A percentile compares a stretch with the other conserved stretches of the same genome.
These are phyloP conservation scores for Cyamopsis tetragonoloba DNA, from an alignment of 306 rosid genomes.

Conservation along the genomic window DNA sequence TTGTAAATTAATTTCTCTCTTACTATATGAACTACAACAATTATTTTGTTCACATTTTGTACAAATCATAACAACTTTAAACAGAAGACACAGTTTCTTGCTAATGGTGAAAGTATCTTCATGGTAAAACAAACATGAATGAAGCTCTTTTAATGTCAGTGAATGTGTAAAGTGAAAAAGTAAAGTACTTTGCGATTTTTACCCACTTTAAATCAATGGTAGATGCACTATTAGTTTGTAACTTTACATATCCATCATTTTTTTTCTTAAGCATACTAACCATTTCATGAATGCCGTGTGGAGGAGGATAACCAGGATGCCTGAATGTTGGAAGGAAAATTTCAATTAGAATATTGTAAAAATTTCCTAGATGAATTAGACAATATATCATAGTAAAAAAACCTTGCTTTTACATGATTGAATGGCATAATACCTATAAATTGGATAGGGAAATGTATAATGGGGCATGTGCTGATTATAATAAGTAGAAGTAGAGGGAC, in stretches of 20 bases:
- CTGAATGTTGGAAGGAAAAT: conserved; percentile 32
- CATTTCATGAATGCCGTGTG: conserved; percentile 44
- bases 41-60: background rate
- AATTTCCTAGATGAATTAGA: conserved; percentile 2
- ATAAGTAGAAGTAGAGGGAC: conserved; percentile 35
- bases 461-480: conserved; percentile 47
- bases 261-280: conserved; percentile 33
- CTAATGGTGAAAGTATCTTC: no score
- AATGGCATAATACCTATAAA: conserved; percentile 47
- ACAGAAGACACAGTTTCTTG: no score
- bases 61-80: no score
- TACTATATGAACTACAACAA: background rate
- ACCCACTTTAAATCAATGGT: no score
- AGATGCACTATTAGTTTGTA: no score
- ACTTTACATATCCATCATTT: no score
- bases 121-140: no score
- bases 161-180: no score
- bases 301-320: conserved; percentile 47
- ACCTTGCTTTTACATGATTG: background rate
- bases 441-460: conserved; percentile 33
- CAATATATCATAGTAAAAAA: background rate
- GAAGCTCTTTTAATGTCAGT: no score
- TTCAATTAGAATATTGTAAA: conserved; percentile 17
- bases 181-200: no score
- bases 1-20: background rate